Conservation (phyloP, 805 yeast genomes). For the Metschnikowia koreensis region DNA sequence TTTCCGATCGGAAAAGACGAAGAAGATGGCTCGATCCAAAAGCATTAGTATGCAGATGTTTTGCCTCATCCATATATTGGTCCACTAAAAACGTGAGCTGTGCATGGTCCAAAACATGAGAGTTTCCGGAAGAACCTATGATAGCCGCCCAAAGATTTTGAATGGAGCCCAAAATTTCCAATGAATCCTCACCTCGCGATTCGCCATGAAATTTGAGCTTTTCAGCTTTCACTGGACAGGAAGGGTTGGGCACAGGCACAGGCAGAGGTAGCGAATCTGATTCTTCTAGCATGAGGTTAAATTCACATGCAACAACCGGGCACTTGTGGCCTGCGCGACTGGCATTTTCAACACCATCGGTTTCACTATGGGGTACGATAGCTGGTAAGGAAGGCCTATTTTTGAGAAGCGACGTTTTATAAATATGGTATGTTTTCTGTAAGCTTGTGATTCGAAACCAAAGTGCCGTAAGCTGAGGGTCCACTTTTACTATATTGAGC, state of each 20-base stretch:
- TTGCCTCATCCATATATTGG: slow-evolving; percentile 20
- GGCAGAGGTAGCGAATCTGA: slow-evolving; percentile 2
- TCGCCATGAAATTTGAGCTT: not conserved
- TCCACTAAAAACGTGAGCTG: slow-evolving; percentile 32
- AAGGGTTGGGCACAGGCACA: not conserved
- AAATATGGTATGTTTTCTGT: slow-evolving; percentile 40
- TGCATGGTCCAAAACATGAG: slow-evolving; percentile 20
- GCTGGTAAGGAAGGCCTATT: not conserved
- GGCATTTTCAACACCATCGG: no score
- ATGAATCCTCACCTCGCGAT: slow-evolving; percentile 10
- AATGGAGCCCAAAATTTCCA: slow-evolving; percentile 19
- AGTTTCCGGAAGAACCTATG: slow-evolving; percentile 19
- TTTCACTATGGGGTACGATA: no score
- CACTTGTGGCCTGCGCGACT: slow-evolving; percentile 22
- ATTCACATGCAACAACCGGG: slow-evolving; percentile 42
- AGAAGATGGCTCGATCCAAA: slow-evolving; percentile 22
- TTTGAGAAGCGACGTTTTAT: slow-evolving; percentile 27
- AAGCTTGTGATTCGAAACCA: slow-evolving; percentile 42
- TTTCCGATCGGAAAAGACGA: slow-evolving; percentile 25
- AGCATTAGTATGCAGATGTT: slow-evolving; percentile 15
- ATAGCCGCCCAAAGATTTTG: slow-evolving; percentile 30
- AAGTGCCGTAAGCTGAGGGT: slow-evolving; percentile 38
- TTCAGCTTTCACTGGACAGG: slow-evolving; percentile 1
- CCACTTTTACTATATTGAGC: slow-evolving; percentile 38
- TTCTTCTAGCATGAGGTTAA: slow-evolving; percentile 35